phyloP scores from a whole-genome alignment of 768 basidiomycete genomes.

The Naematelia encephala region DNA sequence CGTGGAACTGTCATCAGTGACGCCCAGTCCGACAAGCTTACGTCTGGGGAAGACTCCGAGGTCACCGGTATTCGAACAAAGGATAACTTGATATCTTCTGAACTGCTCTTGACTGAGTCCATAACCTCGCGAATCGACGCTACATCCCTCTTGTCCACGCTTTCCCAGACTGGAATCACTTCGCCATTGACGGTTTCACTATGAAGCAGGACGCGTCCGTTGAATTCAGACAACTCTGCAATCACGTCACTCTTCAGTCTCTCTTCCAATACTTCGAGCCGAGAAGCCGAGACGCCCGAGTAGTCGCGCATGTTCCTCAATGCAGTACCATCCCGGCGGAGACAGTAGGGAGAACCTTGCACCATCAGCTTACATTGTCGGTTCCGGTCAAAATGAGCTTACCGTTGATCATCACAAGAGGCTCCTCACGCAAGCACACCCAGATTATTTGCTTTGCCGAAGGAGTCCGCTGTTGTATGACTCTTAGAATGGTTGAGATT shows the following conservation, averaged over 20 bases:
- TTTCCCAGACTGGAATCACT: constrained; percentile 93
- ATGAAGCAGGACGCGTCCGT: constrained; percentile 80
- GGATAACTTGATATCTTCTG: constrained; percentile 61
- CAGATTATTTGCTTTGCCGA: constrained; percentile 67
- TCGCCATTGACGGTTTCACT: constrained; percentile 82
- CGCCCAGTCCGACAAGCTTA: constrained; percentile 26
- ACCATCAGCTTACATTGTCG: background rate
- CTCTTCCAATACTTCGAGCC: constrained; percentile 86
- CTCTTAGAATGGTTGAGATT: constrained; percentile 69
- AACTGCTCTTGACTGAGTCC: constrained; percentile 51
- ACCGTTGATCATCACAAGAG: constrained; percentile 66
- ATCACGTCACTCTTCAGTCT: constrained; percentile 83
- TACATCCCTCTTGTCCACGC: constrained; percentile 67
- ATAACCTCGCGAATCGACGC: constrained; percentile 85
- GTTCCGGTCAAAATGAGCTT: constrained; percentile 39
- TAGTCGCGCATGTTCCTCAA: constrained; percentile 87
- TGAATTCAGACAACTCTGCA: constrained; percentile 74
- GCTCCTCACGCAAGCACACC: constrained; percentile 80
- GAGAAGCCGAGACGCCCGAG: constrained; percentile 85
- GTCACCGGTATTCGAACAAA: constrained; percentile 90
- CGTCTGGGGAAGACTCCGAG: constrained; percentile 63
- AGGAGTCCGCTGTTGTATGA: constrained; percentile 64
- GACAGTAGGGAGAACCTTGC: constrained; percentile 60
- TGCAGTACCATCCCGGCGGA: constrained; percentile 75
- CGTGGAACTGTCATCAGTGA: constrained; percentile 37